Evolutionary conservation across 2,329 filamentous ascomycete genomes (phyloP).

Genomic region (Colletotrichum horii): DNA sequence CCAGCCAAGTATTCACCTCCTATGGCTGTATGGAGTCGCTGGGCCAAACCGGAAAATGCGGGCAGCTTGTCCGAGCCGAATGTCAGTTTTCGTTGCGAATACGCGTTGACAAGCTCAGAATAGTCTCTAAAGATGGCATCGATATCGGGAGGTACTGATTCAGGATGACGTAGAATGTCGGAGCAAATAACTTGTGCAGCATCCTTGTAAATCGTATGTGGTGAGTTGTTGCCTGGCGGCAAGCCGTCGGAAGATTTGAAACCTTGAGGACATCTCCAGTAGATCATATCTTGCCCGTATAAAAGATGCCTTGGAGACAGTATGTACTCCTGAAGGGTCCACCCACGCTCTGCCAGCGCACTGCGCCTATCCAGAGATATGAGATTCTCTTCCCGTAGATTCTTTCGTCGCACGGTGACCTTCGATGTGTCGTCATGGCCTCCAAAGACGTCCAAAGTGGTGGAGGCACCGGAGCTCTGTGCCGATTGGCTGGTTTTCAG

Average conservation of each 20-base stretch:
- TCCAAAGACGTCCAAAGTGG: background rate
- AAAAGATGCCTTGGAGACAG: background rate
- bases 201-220: background rate
- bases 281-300: background rate
- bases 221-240: background rate
- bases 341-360: background rate
- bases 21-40: background rate
- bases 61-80: background rate
- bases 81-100: background rate
- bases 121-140: background rate
- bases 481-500: background rate
- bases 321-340: background rate
- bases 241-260: background rate
- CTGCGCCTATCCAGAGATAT: background rate
- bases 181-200: background rate
- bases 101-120: background rate
- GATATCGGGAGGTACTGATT: background rate
- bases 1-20: background rate
- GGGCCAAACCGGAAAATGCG: background rate
- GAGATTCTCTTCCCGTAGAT: background rate
- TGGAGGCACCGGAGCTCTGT: background rate
- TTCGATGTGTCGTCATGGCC: background rate
- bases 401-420: background rate
- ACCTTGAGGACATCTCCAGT: background rate
- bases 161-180: background rate